Evolutionary conservation across 768 basidiomycete species (phyloP).

Genomic region (Exidia glandulosa): DNA sequence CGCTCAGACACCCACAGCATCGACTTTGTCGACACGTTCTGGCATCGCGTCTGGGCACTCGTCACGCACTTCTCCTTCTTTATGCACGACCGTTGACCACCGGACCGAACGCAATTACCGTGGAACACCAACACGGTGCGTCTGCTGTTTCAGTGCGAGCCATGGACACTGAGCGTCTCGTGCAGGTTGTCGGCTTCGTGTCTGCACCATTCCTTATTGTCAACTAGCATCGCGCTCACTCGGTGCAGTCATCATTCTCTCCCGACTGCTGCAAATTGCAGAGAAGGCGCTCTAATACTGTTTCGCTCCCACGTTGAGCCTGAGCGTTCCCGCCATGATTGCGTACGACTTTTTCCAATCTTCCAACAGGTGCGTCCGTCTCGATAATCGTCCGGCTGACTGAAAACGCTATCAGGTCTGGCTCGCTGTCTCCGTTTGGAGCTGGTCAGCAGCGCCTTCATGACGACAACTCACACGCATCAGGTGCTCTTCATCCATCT

Average conservation of each 20-base stretch:
- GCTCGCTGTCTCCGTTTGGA: constrained; percentile 16
- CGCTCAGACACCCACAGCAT: not conserved
- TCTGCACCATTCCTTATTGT: constrained; percentile 16
- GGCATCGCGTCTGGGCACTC: not conserved
- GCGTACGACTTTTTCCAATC: constrained; percentile 13
- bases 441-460: constrained; percentile 8
- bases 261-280: constrained; percentile 2
- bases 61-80: not conserved
- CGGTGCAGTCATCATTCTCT: constrained; percentile 6
- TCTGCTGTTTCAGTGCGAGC: not conserved
- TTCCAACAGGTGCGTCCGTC: constrained; percentile 9
- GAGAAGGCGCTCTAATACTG: constrained; percentile 8
- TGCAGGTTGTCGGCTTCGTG: constrained; percentile 10
- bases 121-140: not conserved
- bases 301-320: constrained; percentile 1
- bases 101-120: not conserved
- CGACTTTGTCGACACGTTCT: not conserved
- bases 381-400: not conserved
- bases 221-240: constrained; percentile 15
- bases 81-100: not conserved
- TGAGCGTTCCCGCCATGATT: not conserved
- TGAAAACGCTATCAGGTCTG: constrained; percentile 12
- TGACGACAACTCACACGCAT: not conserved
- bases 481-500: constrained; percentile 5
- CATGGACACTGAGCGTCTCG: not conserved